Base-by-base conservation (phyloP, 441 rosid genomes). In the Isatis lusitanica region DNA sequence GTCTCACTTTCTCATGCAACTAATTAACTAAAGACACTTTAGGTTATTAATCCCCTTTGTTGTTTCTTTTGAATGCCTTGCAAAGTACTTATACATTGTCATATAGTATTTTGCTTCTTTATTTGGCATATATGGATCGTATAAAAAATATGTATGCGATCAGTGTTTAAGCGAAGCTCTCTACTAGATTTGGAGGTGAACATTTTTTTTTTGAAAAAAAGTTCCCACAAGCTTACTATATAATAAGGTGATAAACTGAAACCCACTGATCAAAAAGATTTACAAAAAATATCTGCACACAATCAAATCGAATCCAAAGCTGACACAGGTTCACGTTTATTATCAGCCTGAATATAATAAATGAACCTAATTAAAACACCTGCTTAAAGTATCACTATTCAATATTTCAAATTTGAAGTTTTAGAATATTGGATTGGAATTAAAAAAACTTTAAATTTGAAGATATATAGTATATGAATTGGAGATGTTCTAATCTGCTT, bases 1-100 rank as follows among this genome's bases (percentile, higher is more conserved):
- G 66, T 63, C 60, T 75, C 66, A 36, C 65, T 68, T 63, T 75
- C 69, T 39, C 70, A 62, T 55, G 71, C 44, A 75, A 75, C 60
- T 75, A 75, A 55, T 63, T 68, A 62, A 69, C 38, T 43, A 75
- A 62, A 50, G 26, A 74, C 24, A 68, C 63, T 68, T 74, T 33
- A 59, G 56, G 7, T 31, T 47, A 35, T 38, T 36, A 48, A 0
- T 48, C 11, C 28, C 18, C 24, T 66, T 50, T 39, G 24, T 59
- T 39, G 8, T 66, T 38, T 59, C 68, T 59, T 59, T 67, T 8
- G 36, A 31, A 18, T 21, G 31, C 6, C 39, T 40, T 59, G 68
- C 33, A 58, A 58, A n/a, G n/a, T 67, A 58, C 62, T 46, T 66
- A 28, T 26, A 65, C 66, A 35, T 35, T 30, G 9, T 13, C 18